Percentiles rank a stretch among this genome's conserved stretches.
phyloP scores from a whole-genome alignment of 305 asterid genomes.

The Solanum hybrid region DNA sequence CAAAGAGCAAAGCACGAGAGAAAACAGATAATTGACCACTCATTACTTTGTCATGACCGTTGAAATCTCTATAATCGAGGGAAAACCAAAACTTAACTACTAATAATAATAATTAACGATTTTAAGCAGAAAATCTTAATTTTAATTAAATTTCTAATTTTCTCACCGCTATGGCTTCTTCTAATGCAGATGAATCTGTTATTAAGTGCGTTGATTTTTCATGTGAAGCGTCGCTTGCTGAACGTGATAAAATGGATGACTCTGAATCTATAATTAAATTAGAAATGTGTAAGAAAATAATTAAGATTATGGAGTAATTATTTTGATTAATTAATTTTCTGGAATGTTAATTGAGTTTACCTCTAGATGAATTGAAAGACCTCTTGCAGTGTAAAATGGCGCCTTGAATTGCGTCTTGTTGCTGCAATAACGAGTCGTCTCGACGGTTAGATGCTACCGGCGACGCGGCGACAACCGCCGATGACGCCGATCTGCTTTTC shows the following conservation, averaged over 20 bases:
- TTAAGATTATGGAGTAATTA: neutral
- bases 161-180: conserved; percentile 17
- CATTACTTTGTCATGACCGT: conserved; percentile 23
- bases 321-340: neutral
- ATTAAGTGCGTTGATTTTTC: conserved; percentile 31
- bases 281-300: neutral
- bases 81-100: neutral
- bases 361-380: conserved; percentile 68
- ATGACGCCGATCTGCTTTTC: conserved; percentile 60
- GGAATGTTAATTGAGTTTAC: conserved; percentile 14
- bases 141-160: neutral
- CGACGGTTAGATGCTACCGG: conserved; percentile 38
- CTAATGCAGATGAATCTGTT: conserved; percentile 19
- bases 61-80: conserved; percentile 11
- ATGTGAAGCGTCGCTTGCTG: conserved; percentile 54
- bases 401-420: conserved; percentile 78
- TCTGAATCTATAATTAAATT: conserved; percentile 28
- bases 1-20: conserved; percentile 16
- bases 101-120: neutral
- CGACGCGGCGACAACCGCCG: conserved; percentile 21
- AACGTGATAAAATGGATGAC: conserved; percentile 40
- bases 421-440: conserved; percentile 64
- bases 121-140: neutral
- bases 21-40: conserved; percentile 31
- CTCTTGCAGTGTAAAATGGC: conserved; percentile 87